Percentiles rank a stretch among this genome's conserved stretches.
Conservation (phyloP, 192 early-diverging fungal species). For the Paraglomus brasilianum region DNA sequence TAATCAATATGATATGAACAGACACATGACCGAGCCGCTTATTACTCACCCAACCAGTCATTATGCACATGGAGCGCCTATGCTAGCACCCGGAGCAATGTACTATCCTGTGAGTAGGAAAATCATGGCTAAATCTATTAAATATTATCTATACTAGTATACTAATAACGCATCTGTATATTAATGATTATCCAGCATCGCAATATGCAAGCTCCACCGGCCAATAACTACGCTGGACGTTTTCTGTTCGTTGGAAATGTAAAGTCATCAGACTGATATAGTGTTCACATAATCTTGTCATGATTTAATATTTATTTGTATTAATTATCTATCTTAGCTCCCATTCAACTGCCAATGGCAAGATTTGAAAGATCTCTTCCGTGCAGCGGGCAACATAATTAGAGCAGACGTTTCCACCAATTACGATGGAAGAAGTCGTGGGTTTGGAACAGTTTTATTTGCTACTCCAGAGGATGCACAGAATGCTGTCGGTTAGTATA, state of each 20-base stretch:
- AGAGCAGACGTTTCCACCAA: slow-evolving; percentile 68
- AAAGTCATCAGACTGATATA: slow-evolving; percentile 27
- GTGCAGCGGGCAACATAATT: slow-evolving; percentile 62
- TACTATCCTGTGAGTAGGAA: background rate
- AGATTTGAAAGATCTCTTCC: slow-evolving; percentile 80
- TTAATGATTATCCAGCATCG: background rate
- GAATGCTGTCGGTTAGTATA: slow-evolving; percentile 58
- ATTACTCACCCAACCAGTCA: slow-evolving; percentile 4
- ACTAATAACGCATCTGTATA: no score
- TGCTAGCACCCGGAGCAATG: slow-evolving; percentile 4
- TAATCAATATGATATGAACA: slow-evolving; percentile 4
- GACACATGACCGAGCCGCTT: background rate
- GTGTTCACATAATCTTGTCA: background rate
- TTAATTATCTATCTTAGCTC: slow-evolving; percentile 38
- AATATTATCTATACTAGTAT: no score
- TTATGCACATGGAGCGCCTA: background rate
- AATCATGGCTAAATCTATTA: no score
- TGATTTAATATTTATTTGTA: slow-evolving; percentile 5
- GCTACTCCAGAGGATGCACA: slow-evolving; percentile 66
- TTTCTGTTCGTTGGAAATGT: slow-evolving; percentile 81
- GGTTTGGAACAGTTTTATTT: slow-evolving; percentile 75
- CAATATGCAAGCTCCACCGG: slow-evolving; percentile 26
- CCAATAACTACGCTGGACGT: slow-evolving; percentile 36
- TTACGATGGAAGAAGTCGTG: slow-evolving; percentile 64
- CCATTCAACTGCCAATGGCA: slow-evolving; percentile 78